phyloP scores from a whole-genome alignment of 1,284 basidiomycete genomes.

The Rhodofomes roseus region DNA sequence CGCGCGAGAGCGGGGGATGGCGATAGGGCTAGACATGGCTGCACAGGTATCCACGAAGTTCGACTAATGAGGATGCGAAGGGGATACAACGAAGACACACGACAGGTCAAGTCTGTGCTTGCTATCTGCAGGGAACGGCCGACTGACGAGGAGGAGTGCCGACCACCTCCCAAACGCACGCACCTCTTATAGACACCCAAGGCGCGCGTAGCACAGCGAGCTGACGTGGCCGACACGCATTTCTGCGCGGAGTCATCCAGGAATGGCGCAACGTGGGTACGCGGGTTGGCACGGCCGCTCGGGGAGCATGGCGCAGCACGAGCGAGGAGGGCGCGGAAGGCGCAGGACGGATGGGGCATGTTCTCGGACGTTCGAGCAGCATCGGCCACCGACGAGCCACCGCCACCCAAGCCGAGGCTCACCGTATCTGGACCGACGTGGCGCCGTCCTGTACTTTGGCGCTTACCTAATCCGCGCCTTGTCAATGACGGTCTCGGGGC shows the following conservation, averaged over 20 bases:
- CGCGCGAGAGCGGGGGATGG: conserved; percentile 16
- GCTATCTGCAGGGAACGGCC: neutral
- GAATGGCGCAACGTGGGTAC: neutral
- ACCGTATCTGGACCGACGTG: neutral
- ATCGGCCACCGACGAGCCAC: neutral
- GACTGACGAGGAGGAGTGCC: neutral
- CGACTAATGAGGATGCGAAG: neutral
- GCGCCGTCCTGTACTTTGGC: neutral
- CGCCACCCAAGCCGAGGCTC: neutral
- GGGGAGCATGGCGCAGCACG: neutral
- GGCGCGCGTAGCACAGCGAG: neutral
- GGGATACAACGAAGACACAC: neutral
- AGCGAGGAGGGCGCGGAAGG: neutral
- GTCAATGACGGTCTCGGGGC: neutral
- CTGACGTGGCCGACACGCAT: conserved; percentile 7
- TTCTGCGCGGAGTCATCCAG: neutral
- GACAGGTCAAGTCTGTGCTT: neutral
- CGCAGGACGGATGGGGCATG: neutral
- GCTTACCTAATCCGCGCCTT: neutral
- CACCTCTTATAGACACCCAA: neutral
- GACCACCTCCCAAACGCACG: neutral
- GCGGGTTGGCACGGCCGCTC: neutral
- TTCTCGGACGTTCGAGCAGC: conserved; percentile 4
- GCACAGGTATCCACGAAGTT: neutral
- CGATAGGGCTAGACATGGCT: conserved; percentile 27